Base-by-base conservation (phyloP, 1,139 yeast species). In the Diutina mesorugosa region DNA sequence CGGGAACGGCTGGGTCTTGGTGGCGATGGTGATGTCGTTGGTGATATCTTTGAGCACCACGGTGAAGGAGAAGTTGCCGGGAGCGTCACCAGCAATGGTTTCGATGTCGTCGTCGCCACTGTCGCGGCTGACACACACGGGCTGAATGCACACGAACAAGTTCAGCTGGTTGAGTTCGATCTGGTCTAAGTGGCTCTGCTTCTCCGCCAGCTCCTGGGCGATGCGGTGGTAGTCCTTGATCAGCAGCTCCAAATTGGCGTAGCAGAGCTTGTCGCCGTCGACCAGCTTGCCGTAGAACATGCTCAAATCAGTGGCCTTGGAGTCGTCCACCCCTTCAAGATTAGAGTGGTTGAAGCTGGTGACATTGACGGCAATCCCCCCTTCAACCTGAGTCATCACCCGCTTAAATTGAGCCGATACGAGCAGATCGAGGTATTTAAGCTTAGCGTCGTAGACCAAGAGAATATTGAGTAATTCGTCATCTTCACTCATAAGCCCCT, bases 331-430 rank as follows among this genome's bases (percentile, higher is more conserved):
- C 57, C 60, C 58, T 65, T 80, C 71, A 6, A 32, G 45, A 6
- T 21, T n/a, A n/a, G 32, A 32, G 64, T 81, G 78, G 70, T 78
- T 72, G 61, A 72, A 73, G 70, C 82, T 79, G 63, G 76, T 77
- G 8, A 84, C 81, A 59, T 76, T 74, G 16, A 84, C 80, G 56
- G 79, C 75, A 54, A 85, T 90, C 12, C 90, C 91, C 46, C 97
- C 97, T 67, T 91, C 97, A 16, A 91, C 97, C 69, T 91, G 97
- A 61, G 80, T 79, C 85, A 90, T 84, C n/a, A 90, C 97, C 57
- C 79, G 77, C 64, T 83, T 84, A 69, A 93, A 93, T 61, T 85
- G 88, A 55, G 77, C 74, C 61, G 81, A 80, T 18, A 89, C 83
- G 60, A 84, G 74, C 56, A 77, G 74, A 60, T 87, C 87, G 63